Evolutionary conservation across 768 basidiomycete species (phyloP).

Genomic region (Agaricus blazei): DNA sequence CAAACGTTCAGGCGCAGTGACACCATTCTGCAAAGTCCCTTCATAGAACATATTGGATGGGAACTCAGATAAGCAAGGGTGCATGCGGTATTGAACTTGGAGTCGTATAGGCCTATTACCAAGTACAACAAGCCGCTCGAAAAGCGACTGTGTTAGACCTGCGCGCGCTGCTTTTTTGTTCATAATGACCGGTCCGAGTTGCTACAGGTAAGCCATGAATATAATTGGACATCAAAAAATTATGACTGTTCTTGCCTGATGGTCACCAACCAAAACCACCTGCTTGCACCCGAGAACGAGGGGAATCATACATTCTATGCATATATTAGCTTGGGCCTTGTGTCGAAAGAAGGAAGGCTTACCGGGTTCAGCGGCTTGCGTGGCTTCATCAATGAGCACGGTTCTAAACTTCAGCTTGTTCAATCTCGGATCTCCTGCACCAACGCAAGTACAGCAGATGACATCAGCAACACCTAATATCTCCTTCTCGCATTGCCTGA

Average conservation of each 20-base stretch:
- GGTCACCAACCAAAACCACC: constrained; percentile 95
- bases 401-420: constrained; percentile 98
- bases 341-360: constrained; percentile 14
- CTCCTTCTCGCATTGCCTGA: constrained; percentile 95
- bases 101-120: constrained; percentile 96
- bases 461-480: constrained; percentile 94
- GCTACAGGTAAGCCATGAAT: constrained; percentile 35
- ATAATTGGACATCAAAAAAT: not conserved
- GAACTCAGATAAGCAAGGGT: constrained; percentile 98
- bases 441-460: constrained; percentile 97
- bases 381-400: constrained; percentile 97
- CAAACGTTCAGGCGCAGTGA: constrained; percentile 95
- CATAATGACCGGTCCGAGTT: constrained; percentile 99
- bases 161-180: constrained; percentile 99
- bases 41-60: constrained; percentile 99
- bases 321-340: constrained; percentile 14
- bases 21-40: constrained; percentile 97
- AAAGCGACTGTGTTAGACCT: constrained; percentile 95
- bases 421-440: constrained; percentile 93
- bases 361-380: constrained; percentile 97
- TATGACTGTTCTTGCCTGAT: constrained; percentile 42
- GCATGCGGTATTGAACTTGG: constrained; percentile 99
- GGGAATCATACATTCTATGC: constrained; percentile 96
- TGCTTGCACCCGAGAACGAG: constrained; percentile 98
- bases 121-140: constrained; percentile 93